phyloP scores from a whole-genome alignment of 192 early-diverging fungal species.

The Thamnidium elegans region DNA sequence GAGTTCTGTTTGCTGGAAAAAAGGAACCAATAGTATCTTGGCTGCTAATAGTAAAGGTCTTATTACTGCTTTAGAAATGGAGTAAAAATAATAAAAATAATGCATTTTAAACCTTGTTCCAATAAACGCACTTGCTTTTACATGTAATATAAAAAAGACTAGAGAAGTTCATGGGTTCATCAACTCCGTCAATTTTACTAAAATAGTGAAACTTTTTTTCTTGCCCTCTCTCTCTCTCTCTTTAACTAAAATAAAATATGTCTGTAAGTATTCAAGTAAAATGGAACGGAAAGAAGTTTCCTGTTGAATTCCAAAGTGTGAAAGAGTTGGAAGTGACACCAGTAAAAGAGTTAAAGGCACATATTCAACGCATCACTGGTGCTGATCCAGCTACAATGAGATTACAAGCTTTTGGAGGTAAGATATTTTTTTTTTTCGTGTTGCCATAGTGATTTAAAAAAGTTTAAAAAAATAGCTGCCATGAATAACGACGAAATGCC shows the following conservation, averaged over 20 bases:
- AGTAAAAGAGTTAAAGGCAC: constrained; percentile 5
- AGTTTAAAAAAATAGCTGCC: background rate
- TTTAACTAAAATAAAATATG: background rate
- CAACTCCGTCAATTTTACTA: no score
- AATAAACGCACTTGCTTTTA: no score
- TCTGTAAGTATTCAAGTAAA: constrained; percentile 3
- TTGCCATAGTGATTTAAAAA: background rate
- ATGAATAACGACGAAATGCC: constrained; percentile 2
- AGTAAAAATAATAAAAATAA: constrained; percentile 29
- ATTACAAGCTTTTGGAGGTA: constrained; percentile 11
- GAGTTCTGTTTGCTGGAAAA: constrained; percentile 91
- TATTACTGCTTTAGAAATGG: constrained; percentile 79
- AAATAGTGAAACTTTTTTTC: no score
- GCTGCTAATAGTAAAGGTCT: constrained; percentile 90
- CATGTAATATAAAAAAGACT: no score
- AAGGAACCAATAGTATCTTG: constrained; percentile 67
- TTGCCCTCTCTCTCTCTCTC: background rate
- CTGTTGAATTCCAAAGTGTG: constrained; percentile 6
- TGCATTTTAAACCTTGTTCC: no score
- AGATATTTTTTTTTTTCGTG: background rate
- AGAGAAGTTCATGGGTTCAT: no score
- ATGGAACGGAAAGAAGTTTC: constrained; percentile 11
- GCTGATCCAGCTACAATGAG: background rate
- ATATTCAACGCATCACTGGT: constrained; percentile 5
- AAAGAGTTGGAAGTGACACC: constrained; percentile 2